These are phyloP conservation scores for Colletotrichum chlorophyti DNA, from an alignment of 2,329 filamentous ascomycete species.

Conservation along the genomic window DNA sequence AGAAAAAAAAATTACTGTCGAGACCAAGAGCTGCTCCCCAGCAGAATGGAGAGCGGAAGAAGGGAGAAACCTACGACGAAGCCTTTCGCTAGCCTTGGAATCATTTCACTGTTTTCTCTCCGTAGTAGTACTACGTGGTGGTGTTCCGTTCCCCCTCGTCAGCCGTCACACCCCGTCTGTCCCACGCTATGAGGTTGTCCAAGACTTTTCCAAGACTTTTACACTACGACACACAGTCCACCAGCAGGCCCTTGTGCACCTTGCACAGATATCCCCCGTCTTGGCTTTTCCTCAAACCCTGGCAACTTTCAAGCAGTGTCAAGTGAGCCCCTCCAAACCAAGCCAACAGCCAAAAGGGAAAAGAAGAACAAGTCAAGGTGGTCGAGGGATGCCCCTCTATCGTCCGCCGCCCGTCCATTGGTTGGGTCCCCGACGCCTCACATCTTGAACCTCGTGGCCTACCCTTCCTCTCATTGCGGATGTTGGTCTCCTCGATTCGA, in stretches of 20 bases:
- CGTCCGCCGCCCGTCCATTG: not conserved
- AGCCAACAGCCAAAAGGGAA: not conserved
- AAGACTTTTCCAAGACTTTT: slow-evolving; percentile 23
- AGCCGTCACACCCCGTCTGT: not conserved
- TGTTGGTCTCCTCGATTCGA: slow-evolving; percentile 15
- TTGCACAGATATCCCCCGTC: slow-evolving; percentile 26
- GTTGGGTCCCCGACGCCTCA: slow-evolving; percentile 4
- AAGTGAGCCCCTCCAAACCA: slow-evolving; percentile 1
- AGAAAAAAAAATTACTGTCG: too few species aligned
- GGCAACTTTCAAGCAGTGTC: too few species aligned
- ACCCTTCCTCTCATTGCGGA: slow-evolving; percentile 18
- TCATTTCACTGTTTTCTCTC: too few species aligned
- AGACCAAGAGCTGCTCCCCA: too few species aligned
- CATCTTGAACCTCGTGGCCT: slow-evolving; percentile 27
- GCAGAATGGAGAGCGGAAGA: too few species aligned
- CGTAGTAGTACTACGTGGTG: too few species aligned
- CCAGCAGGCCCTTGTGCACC: slow-evolving; percentile 22
- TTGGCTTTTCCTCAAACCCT: slow-evolving; percentile 23
- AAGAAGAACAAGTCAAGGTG: not conserved
- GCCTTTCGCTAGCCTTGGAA: too few species aligned
- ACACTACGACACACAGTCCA: slow-evolving; percentile 16
- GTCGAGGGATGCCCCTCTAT: slow-evolving; percentile 4
- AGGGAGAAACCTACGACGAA: too few species aligned
- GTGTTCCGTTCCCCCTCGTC: too few species aligned
- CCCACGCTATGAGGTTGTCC: slow-evolving; percentile 25